Evolutionary conservation across 345 rosid genomes (phyloP), one percentile per base, ranked within the genome.

Genomic region (Heritiera littoralis): DNA sequence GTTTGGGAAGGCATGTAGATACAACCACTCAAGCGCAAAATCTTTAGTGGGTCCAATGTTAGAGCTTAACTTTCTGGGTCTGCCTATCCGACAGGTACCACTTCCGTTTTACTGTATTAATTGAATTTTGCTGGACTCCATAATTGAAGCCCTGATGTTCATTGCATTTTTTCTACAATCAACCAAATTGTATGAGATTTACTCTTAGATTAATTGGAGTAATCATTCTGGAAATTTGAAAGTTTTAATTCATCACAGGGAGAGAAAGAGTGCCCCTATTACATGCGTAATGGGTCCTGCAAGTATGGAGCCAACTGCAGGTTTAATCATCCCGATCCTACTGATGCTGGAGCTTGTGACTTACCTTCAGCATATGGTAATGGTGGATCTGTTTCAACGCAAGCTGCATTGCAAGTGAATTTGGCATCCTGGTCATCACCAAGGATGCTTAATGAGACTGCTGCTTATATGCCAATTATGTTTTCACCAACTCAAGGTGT

Each of bases 231-330:
- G 46, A 68, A 74, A 66, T 72, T 74, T 49, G 51, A 72, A 68
- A 46, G 4, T 20, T n/a, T 51, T 67, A 30, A 77, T 82, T 76
- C 35, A 72, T 71, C 12, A 4, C 86, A 94, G 98, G 95, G 92
- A 80, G 97, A 87, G 85, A 87, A 74, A 78, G 98, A 96, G 80
- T 94, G 99, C 74, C 94, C 88, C 7, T 94, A 83, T 86, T 96
- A 91, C 86, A 96, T 96, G 98, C 97, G 95, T 56, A 92, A 86
- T 82, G 98, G 94, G 76, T 92, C 98, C 79, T 96, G 99, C 89
- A 96, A 92, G 80, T 96, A 70, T 84, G 97, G 92, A 72, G 80
- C 90, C 67, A 90, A 80, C 82, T 96, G 99, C 91, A 90, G 83
- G 82, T 96, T 90, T 79, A 89, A 91, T 84, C 99, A 96, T 90